Evolutionary conservation across 1,284 basidiomycete species (phyloP), one percentile per base, ranked within the genome.

Genomic region (Bjerkandera adusta): DNA sequence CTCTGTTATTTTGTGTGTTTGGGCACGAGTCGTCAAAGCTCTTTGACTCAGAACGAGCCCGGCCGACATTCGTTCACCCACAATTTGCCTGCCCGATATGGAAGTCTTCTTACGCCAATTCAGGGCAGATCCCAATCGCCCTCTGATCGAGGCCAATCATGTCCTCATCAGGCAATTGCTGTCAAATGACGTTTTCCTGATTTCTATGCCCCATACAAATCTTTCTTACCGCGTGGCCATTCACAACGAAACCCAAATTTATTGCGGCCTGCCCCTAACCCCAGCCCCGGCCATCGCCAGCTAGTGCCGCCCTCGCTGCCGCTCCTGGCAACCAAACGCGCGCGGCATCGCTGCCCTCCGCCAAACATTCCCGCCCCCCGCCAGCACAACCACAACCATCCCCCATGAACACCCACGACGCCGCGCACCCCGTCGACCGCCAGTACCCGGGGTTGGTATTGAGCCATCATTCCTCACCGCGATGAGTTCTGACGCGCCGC

Each of bases 371-470:
- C n/a, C 22, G 33, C 21, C 21, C 43, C 27, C 41, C 20, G 26
- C 40, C 40, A 47, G 30, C 25, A 45, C 36, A 18, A 34, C 26
- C 44, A 15, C 34, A 34, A 38, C 22, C 16, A 24, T 30, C n/a
- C 34, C 35, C 30, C 21, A 49, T 45, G 48, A 49, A 18, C 45
- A 15, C 22, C 41, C 30, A 43, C 27, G 40, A 47, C 43, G 20
- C 34, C 18, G 26, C 21, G 13, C 34, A 39, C 27, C 49, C 22
- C 38, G 32, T 39, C 30, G 49, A 37, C 22, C 49, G 36, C 27
- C 45, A 47, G 21, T 50, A 48, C 35, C 46, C 47, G 46, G 49
- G 52, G 52, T 54, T 48, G 45, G 52, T 54, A 33, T 39, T 26
- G 24, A 45, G 39, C 16, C 45, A 42, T 44, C 49, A 43, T 43